A percentile compares a stretch with the other conserved stretches of the same genome.
Evolutionary conservation across 176 grass and related monocot species (phyloP).

Genomic region (Leersia perrieri): DNA sequence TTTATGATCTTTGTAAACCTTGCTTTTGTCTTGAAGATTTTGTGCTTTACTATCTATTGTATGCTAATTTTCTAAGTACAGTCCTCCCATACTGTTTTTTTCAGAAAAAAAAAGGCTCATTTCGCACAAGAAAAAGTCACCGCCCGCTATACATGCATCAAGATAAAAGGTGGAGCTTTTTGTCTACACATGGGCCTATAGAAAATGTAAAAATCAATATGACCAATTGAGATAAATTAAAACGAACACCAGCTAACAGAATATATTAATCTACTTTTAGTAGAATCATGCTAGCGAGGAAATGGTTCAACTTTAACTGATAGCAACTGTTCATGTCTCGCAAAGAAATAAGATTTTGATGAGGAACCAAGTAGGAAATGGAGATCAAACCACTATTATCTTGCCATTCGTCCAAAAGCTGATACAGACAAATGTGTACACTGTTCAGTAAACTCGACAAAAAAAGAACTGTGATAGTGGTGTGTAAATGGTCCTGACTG

Average conservation of each 20-base stretch:
- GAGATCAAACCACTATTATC: background rate
- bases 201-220: background rate
- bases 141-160: constrained; percentile 1
- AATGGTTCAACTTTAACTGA: background rate
- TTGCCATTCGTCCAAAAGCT: background rate
- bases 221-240: background rate
- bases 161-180: background rate
- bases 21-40: background rate
- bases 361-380: background rate
- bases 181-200: background rate
- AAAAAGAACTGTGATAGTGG: background rate
- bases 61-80: background rate
- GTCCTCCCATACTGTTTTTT: background rate
- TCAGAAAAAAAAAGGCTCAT: background rate
- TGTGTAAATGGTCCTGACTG: background rate
- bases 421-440: background rate
- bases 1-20: background rate
- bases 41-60: background rate
- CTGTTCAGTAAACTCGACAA: background rate
- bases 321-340: background rate
- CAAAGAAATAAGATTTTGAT: background rate
- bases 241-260: background rate
- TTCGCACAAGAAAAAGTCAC: background rate
- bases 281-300: background rate
- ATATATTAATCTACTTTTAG: background rate